Conservation (phyloP, 768 basidiomycete species). For the Cystofilobasidium ferigula region DNA sequence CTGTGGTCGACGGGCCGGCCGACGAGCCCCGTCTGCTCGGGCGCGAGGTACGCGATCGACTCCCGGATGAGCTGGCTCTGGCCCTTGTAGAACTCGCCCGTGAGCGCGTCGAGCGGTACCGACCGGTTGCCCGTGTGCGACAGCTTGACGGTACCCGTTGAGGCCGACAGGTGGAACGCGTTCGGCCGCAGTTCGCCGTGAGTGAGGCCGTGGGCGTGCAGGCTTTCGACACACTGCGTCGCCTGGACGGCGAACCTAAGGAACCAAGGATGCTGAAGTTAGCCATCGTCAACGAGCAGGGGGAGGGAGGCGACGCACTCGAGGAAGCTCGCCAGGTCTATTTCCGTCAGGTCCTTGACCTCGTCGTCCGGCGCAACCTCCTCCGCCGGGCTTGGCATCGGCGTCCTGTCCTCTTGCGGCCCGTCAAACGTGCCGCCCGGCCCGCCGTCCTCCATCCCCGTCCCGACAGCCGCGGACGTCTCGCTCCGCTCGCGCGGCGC, state of each 20-base stretch:
- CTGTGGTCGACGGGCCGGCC: slow-evolving; percentile 49
- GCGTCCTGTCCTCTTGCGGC: not conserved
- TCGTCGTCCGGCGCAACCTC: slow-evolving; percentile 39
- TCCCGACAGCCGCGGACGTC: not conserved
- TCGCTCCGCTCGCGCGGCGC: not conserved
- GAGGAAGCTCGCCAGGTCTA: slow-evolving; percentile 65
- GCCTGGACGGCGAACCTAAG: slow-evolving; percentile 62
- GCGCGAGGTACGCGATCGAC: slow-evolving; percentile 61
- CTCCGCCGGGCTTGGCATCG: not conserved
- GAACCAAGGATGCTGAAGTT: not conserved
- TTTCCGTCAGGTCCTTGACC: slow-evolving; percentile 46
- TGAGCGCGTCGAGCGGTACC: slow-evolving; percentile 58
- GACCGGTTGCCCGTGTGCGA: slow-evolving; percentile 67
- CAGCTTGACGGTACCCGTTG: slow-evolving; percentile 52
- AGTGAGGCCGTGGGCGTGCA: slow-evolving; percentile 54
- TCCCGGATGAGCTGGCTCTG: slow-evolving; percentile 54
- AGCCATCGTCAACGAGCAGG: not conserved
- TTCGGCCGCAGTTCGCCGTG: slow-evolving; percentile 69
- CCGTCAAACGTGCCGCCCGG: not conserved
- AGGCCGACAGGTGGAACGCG: slow-evolving; percentile 56
- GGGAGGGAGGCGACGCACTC: slow-evolving; percentile 45
- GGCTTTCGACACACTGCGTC: slow-evolving; percentile 56
- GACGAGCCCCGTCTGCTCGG: slow-evolving; percentile 64
- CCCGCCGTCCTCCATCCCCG: not conserved
- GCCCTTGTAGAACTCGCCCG: slow-evolving; percentile 44